A percentile compares a stretch with the other conserved stretches of the same genome.
phyloP scores from a whole-genome alignment of 108 stramenopile species.

The Tribonema minus region DNA sequence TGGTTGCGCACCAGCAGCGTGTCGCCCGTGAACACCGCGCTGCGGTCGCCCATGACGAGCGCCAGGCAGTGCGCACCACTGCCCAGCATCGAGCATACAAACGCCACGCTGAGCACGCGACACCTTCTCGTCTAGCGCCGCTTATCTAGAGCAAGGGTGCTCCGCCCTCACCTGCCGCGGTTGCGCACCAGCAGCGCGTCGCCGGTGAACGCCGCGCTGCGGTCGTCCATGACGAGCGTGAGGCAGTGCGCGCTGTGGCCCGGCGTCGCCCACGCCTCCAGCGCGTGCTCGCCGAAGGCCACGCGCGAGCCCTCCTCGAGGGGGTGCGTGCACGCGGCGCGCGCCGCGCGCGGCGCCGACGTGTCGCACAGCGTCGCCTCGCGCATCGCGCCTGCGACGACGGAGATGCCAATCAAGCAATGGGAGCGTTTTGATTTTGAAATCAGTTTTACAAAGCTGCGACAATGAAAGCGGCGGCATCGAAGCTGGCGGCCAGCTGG shows the following conservation, averaged over 20 bases:
- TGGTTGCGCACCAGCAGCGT: conserved; percentile 71
- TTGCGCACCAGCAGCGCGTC: conserved; percentile 75
- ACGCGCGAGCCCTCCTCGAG: background rate
- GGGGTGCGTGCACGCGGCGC: background rate
- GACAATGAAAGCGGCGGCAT: no score
- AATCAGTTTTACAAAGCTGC: no score
- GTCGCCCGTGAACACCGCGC: conserved; percentile 82
- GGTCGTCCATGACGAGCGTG: conserved; percentile 70
- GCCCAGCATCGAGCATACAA: conserved; percentile 75
- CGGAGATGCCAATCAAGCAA: background rate
- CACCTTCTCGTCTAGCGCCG: background rate
- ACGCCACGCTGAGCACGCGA: background rate
- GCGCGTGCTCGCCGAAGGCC: background rate
- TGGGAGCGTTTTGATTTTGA: no score
- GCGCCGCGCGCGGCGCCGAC: background rate
- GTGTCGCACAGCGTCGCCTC: background rate
- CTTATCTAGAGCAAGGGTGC: background rate
- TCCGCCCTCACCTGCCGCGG: conserved; percentile 72
- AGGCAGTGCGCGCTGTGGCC: conserved; percentile 83
- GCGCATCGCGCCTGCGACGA: background rate
- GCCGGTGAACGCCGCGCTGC: conserved; percentile 77
- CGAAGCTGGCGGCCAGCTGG: no score
- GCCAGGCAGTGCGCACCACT: conserved; percentile 77
- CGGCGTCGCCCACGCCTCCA: conserved; percentile 70
- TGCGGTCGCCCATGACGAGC: conserved; percentile 70